Evolutionary conservation across 495 filamentous ascomycete genomes (phyloP), one percentile per base, ranked within the genome.

Genomic region (Melanomma pulvis-pyrius): DNA sequence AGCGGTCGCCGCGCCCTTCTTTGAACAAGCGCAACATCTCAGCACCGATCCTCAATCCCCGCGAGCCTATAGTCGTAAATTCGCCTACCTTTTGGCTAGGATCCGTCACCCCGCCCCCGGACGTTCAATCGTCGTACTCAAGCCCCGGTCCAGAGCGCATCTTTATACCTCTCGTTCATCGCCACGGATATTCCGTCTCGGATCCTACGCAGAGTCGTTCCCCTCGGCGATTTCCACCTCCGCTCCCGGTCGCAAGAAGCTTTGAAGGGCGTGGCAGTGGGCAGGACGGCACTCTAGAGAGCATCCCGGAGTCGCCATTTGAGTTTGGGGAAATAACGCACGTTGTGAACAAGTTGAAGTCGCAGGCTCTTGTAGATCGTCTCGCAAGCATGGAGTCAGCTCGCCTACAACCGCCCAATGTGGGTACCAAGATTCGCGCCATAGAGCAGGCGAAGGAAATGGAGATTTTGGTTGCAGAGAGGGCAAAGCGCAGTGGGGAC

Each of bases 401-500:
- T 8, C 64, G 48, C 7, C 58, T 71, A 57, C 65, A 65, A 54
- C 69, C 69, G 34, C 29, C 48, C 30, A 32, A 24, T 41, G 47
- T 51, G 48, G 68, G 70, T 46, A 69, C 56, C 15, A 75, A 75
- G 56, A 44, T 59, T n/a, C 96, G 94, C 82, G 96, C 96, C 61
- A 90, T 96, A 80, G 91, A 97, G 32, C 93, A 94, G 59, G 94
- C 94, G 68, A 91, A 96, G 83, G 96, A 97, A 77, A 96, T 90
- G 79, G 96, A 96, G 70, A 86, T 65, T 28, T 28, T 66, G 11
- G 71, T 77, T n/a, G 67, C 68, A 15, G 76, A 78, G 64, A 63
- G 73, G 17, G 65, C 75, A 9, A 67, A 66, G 39, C 68, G 74
- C 36, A 67, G 28, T 47, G 73, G 73, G 29, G 56, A 71, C 22